Base-by-base conservation (phyloP, 2,329 filamentous ascomycete genomes). In the Penicillium thymicola region DNA sequence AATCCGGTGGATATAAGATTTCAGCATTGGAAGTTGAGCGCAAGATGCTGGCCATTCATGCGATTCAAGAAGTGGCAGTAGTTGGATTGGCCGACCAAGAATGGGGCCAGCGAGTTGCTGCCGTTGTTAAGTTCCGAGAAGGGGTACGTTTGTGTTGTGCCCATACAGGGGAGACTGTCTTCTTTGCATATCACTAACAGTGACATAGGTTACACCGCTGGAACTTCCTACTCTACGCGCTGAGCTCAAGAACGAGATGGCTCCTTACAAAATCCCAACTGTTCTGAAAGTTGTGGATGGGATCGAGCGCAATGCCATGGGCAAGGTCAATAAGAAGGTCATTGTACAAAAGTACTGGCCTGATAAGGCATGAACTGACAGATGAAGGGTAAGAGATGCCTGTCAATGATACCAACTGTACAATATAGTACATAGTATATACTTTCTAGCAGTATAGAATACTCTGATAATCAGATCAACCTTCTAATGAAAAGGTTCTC, bases 191-290 rank as follows among this genome's bases (percentile, higher is more conserved):
- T 36, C 2, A 44, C 56, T 55, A 54, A 58, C 27, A 4, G 13
- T 11, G 6, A 16, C 16, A 11, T 52, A 72, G 70, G 61, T 62
- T 36, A 57, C 60, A n/a, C 63, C 66, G 5, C 44, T 72, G 18
- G 68, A 75, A 4, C 59, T 76, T 6, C 60, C 63, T 14, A 46
- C 59, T 5, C 66, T 76, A 10, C 73, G 74, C 5, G 53, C 67
- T 6, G 57, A 69, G 14, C 78, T 72, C 28, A 72, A 71, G 57
- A 64, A 61, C n/a, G 69, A 72, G 51, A 69, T 97, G 62, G 94
- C 88, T 2, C 85, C 83, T 60, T 97, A 97, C 76, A 97, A 99
- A 81, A 92, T 97, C 55, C 94, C 94, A 0, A 91, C 94, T 70
- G 86, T 96, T 58, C 78, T 97, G 74, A 88, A 85, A 71, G 77